phyloP scores from a whole-genome alignment of 2,329 filamentous ascomycete genomes.

The Colletotrichum sp. region DNA sequence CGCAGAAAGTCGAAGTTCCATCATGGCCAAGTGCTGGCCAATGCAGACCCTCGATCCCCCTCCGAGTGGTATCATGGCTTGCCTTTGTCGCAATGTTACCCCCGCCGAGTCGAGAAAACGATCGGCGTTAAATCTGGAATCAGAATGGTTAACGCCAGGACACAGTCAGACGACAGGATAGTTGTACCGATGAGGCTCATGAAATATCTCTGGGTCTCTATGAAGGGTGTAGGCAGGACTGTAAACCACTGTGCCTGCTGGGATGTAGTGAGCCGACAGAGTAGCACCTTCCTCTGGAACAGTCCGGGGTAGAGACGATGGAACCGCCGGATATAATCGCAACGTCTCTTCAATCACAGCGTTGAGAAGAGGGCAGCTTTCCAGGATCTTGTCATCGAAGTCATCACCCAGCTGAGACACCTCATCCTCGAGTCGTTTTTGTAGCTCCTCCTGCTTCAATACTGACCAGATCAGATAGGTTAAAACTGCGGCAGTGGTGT shows the following conservation, averaged over 20 bases:
- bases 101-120: conserved; percentile 1
- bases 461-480: conserved; percentile 53
- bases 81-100: conserved; percentile 41
- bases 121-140: conserved; percentile 16
- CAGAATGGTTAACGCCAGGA: background rate
- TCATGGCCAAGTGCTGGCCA: conserved; percentile 62
- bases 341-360: conserved; percentile 51
- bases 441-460: conserved; percentile 32
- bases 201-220: conserved; percentile 43
- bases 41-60: conserved; percentile 54
- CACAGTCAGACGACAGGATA: fast-evolving
- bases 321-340: conserved; percentile 45
- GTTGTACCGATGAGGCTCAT: conserved; percentile 35
- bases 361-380: conserved; percentile 43
- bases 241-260: conserved; percentile 40
- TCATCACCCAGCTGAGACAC: conserved; percentile 26
- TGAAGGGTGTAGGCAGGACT: conserved; percentile 55
- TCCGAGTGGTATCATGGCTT: conserved; percentile 57
- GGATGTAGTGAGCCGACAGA: conserved; percentile 43
- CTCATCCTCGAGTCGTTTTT: conserved; percentile 36
- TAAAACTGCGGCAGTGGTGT: conserved; percentile 55
- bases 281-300: conserved; percentile 43
- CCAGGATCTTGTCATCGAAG: conserved; percentile 36
- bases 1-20: conserved; percentile 58
- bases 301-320: conserved; percentile 41